Evolutionary conservation across 148 eudicot genomes (phyloP), one percentile per base, ranked within the genome.

Genomic region (Chenopodium quinoa): DNA sequence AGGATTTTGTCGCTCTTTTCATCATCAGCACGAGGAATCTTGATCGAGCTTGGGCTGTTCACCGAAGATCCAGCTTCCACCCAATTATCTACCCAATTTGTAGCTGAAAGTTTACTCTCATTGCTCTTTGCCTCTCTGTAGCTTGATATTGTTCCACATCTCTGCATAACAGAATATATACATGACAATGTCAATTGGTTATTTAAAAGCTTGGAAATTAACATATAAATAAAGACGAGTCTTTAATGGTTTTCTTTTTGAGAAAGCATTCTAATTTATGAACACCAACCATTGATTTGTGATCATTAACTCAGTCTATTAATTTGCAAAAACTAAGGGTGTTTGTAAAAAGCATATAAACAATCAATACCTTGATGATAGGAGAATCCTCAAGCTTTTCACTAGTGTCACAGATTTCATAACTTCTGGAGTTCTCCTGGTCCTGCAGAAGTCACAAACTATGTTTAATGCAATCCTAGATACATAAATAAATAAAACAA

Each of bases 1-100:
- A 93, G 92, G 78, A 95, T 92, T 87, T 95, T 95, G 87, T 91
- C 99, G 65, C 81, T 85, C 75, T 87, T 87, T 77, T 90, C 91
- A 68, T 92, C 92, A 32, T 92, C 93, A 0, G 81, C 75, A 7
- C 40, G 17, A 22, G 76, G 29, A 47, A 70, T 48, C 84, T 82
- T 87, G 9, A 77, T 58, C 7, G 90, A 79, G 77, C 86, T 81
- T 27, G 81, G 88, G 88, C 78, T 86, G 86, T 78, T 93, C 81
- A 90, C 77, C 25, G 93, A 79, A 63, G 85, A 87, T 81, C 85
- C 84, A 12, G 73, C 90, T 79, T 93, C 95, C 83, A 93, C 87
- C 92, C 95, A 92, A 37, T 80, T 87, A 23, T 91, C 90, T 13
- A 91, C 79, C 97, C 95, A 93, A 65, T 82, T 88, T 12, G 91